Conservation (phyloP, 2,329 filamentous ascomycete species). For the Aspergillus costaricaensis region DNA sequence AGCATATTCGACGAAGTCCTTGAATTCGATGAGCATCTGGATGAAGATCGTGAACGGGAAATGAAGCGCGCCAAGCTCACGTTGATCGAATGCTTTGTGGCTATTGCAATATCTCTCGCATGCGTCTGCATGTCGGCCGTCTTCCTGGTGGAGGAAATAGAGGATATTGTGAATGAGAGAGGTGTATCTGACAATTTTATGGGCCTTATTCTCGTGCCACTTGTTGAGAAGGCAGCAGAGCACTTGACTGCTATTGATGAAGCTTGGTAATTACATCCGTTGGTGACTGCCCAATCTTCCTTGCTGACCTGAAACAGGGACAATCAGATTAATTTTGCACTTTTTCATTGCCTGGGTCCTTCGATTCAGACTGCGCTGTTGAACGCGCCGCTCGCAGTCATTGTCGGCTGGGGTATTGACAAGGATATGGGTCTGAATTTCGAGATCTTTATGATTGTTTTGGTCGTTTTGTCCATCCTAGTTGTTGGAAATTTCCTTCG, state of each 20-base stretch:
- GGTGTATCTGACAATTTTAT: slow-evolving; percentile 61
- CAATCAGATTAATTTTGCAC: slow-evolving; percentile 73
- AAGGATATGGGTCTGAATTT: slow-evolving; percentile 79
- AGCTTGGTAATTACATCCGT: slow-evolving; percentile 62
- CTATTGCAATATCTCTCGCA: slow-evolving; percentile 63
- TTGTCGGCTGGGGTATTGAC: slow-evolving; percentile 77
- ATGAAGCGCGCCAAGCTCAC: slow-evolving; percentile 68
- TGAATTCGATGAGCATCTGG: slow-evolving; percentile 67
- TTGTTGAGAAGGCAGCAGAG: slow-evolving; percentile 85
- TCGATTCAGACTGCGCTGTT: slow-evolving; percentile 88
- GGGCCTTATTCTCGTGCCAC: slow-evolving; percentile 72
- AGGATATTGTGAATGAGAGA: slow-evolving; percentile 56
- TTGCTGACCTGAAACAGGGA: slow-evolving; percentile 32
- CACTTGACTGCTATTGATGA: slow-evolving; percentile 83
- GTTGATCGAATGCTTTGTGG: slow-evolving; percentile 69
- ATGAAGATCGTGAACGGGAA: slow-evolving; percentile 65
- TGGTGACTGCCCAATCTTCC: background rate
- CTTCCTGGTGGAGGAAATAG: slow-evolving; percentile 72
- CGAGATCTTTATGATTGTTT: slow-evolving; percentile 79
- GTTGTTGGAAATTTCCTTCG: slow-evolving; percentile 85
- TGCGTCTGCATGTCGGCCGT: slow-evolving; percentile 74
- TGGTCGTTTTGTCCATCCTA: slow-evolving; percentile 80
- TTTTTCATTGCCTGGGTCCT: slow-evolving; percentile 81
- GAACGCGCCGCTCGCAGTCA: slow-evolving; percentile 78
- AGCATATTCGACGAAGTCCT: slow-evolving; percentile 75